Base-by-base conservation (phyloP, 495 filamentous ascomycete species). In the Cercophora scortea region DNA sequence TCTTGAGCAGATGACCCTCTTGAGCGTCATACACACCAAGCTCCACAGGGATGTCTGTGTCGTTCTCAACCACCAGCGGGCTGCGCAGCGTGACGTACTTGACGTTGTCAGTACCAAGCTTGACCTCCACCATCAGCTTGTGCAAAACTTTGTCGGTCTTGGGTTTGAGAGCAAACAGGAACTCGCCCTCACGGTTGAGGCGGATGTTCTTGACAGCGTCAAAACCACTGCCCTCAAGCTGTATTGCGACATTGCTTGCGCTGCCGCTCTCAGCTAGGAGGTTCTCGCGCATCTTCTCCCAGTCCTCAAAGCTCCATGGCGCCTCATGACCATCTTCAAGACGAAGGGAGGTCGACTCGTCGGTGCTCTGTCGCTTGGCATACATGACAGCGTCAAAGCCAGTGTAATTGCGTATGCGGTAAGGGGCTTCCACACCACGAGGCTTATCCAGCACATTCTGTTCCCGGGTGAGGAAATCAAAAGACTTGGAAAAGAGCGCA, bases 61-160 rank as follows among this genome's bases (percentile, higher is more conserved):
- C 86, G 71, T 98, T 98, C 68, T 96, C 93, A n/a, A 98, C 81
- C 12, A 96, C 71, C n/a, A 98, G 75, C 7, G 93, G 93, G 12
- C 93, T 97, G 39, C 92, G 83, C 64, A 98, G 88, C 8, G 90
- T 97, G 61, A 98, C 93, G 65, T 95, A 92, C 70, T 98, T 98
- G 68, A 98, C 85, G 54, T 96, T 96, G 68, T 98, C 90, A 4
- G 80, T 68, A 19, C 90, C 92, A 34, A 98, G 79, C 47, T 82
- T 91, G 56, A 98, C 85, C 50, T 98, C 91, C 32, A 96, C 92
- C 35, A 97, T 79, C 16, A 98, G 77, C 32, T 90, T 85, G 67
- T 98, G 94, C 59, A 89, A 78, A 16, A 95, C 77, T 42, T 84
- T 74, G 60, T 95, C 84, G 3, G 69, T 62, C 63, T 92, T 90